Conservation (phyloP, 495 filamentous ascomycete species). For the Aspergillus conjunctus region DNA sequence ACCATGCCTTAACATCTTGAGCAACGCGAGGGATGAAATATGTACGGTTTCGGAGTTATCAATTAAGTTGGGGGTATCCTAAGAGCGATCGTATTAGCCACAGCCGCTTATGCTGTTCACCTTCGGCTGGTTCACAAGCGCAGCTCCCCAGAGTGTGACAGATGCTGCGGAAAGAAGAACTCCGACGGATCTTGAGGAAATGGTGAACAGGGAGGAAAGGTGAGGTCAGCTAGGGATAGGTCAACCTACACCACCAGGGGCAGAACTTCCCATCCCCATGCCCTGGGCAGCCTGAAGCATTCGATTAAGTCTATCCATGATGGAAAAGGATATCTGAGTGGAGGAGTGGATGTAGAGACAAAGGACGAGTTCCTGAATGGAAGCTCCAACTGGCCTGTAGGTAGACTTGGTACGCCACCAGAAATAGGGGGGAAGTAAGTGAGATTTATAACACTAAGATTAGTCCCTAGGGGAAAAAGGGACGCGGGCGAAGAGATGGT, state of each 20-base stretch:
- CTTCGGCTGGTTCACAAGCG: neutral
- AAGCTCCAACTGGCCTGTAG: conserved; percentile 36
- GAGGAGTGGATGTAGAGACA: conserved; percentile 23
- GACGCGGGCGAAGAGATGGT: neutral
- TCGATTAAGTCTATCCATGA: conserved; percentile 84
- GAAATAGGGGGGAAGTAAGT: neutral
- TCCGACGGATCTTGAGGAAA: neutral
- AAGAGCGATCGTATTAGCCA: conserved; percentile 21
- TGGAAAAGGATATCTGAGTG: conserved; percentile 25
- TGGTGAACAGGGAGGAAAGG: neutral
- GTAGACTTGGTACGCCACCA: neutral
- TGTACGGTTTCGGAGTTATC: conserved; percentile 99
- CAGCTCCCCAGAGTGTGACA: neutral
- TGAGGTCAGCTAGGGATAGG: neutral
- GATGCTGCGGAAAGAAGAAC: neutral
- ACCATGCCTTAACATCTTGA: conserved; percentile 98
- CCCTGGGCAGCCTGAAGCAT: conserved; percentile 79
- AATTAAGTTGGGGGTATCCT: conserved; percentile 87
- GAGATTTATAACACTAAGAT: neutral
- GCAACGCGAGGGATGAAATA: conserved; percentile 93
- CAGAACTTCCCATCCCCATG: conserved; percentile 70
- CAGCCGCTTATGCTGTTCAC: neutral
- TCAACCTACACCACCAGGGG: conserved; percentile 74
- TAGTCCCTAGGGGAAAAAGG: neutral
- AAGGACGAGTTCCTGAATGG: conserved; percentile 42